Evolutionary conservation across 2,329 filamentous ascomycete species (phyloP), one percentile per base, ranked within the genome.

Genomic region (Chaetomium sp.): DNA sequence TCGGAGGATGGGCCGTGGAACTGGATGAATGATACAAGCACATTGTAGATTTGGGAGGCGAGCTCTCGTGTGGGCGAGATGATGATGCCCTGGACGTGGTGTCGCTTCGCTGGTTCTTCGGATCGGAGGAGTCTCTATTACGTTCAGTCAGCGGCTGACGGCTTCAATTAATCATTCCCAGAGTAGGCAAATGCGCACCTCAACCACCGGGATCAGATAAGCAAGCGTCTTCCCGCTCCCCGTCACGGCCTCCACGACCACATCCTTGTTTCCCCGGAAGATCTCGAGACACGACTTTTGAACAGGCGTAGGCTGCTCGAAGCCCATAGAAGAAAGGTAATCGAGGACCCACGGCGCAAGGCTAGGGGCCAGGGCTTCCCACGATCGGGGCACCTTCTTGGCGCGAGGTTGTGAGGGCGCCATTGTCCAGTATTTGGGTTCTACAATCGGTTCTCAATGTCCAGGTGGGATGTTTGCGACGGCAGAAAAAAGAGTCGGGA

Each of bases 21-120:
- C 37, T 84, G 81, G 37, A 97, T 75, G 33, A 99, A 74, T 0
- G 85, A 87, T 1, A 83, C 68, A 5, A 96, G 78, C 1, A 96
- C 91, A 49, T 86, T 80, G 67, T 95, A 83, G 53, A 97, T 97
- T 70, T 99, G 94, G 1, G 84, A 84, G 1, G 94, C 92, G 50
- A 99, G 79, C 72, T 99, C 94, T 71, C 94, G 85, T 1, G 90
- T 99, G 1, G 94, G 94, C 12, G 91, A 92, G 58, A 99, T 85
- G 64, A 99, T 85, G 60, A 99, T 94, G 61, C 88, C 90, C 57
- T 87, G 89, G 57, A 99, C 81, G 69, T 97, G 89, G 70, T 96
- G 87, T 67, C 87, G 90, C 72, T 94, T 95, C 37, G 90, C 84
- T 2, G 90, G 87, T 58, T 92, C 88, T 58, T 91, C 86, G 34